Conservation (phyloP, 73 alveolate genomes). For the Tetrahymena elliotti region DNA sequence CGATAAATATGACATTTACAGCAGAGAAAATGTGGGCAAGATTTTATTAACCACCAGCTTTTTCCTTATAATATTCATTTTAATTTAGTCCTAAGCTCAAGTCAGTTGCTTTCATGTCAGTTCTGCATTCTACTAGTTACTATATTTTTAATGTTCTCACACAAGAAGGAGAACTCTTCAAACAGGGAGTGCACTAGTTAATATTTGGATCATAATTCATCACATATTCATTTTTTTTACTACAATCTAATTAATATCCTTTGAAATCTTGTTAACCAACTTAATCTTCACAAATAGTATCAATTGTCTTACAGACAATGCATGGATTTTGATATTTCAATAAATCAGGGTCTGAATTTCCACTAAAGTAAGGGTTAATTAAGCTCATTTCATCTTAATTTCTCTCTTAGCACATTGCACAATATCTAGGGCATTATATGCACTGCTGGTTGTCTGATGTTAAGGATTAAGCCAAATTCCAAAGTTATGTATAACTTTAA, state of each 20-base stretch:
- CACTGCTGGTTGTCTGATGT: not conserved
- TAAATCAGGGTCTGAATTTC: not conserved
- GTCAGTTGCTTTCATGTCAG: not conserved
- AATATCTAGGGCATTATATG: not conserved
- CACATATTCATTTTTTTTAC: not conserved
- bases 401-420: not conserved
- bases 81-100: not conserved
- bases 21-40: not conserved
- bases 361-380: not conserved
- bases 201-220: not conserved
- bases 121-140: not conserved
- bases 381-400: not conserved
- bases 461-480: not conserved
- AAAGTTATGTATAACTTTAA: too few relatives aligned
- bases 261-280: not conserved
- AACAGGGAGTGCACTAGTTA: not conserved
- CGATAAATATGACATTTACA: not conserved
- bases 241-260: not conserved
- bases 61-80: not conserved
- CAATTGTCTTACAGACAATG: not conserved
- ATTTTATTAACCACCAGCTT: not conserved
- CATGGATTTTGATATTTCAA: not conserved
- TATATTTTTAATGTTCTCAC: not conserved
- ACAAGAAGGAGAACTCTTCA: not conserved
- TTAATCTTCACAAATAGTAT: not conserved